Base-by-base conservation (phyloP, 176 grass and related monocot species). In the Lolium rigidum region DNA sequence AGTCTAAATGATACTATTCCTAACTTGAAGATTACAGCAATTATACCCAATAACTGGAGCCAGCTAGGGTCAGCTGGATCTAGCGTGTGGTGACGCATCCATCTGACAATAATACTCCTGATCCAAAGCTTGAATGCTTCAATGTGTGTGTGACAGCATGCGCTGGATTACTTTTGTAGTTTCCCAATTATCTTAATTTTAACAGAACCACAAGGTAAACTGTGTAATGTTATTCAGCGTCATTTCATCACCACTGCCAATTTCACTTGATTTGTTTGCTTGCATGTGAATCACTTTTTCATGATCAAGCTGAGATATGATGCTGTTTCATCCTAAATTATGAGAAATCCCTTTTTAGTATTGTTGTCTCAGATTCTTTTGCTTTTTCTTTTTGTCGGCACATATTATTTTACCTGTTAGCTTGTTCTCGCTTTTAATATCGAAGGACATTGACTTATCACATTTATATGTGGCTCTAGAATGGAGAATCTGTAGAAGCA, bases 401-500 rank as follows among this genome's bases (percentile, higher is more conserved):
- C 21, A 26, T 1, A 21, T 73, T 51, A 3, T 74, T 26, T 11
- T 14, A 24, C 16, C 11, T 39, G n/a, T n/a, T n/a, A n/a, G n/a
- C n/a, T n/a, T n/a, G n/a, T n/a, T n/a, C n/a, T n/a, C n/a, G n/a
- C n/a, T n/a, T n/a, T n/a, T n/a, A n/a, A n/a, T n/a, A n/a, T n/a
- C 69, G n/a, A 68, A 77, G 58, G 80, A 44, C n/a, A 28, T 57
- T 10, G 18, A 41, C 35, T 80, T 74, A 82, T 56, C 2, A 13
- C 60, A 18, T 14, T 83, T 81, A 9, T 76, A 73, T 46, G 11
- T 81, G 75, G 65, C 51, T 70, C 52, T 86, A 98, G 96, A 98
- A 95, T 94, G 93, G 92, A 4, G 84, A 87, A 71, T 95, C 93
- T 78, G 76, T 98, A 77, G 96, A 98, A 91, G 93, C 96, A 87